Conservation (phyloP, 2,329 filamentous ascomycete species). For the Zasmidium cellare region DNA sequence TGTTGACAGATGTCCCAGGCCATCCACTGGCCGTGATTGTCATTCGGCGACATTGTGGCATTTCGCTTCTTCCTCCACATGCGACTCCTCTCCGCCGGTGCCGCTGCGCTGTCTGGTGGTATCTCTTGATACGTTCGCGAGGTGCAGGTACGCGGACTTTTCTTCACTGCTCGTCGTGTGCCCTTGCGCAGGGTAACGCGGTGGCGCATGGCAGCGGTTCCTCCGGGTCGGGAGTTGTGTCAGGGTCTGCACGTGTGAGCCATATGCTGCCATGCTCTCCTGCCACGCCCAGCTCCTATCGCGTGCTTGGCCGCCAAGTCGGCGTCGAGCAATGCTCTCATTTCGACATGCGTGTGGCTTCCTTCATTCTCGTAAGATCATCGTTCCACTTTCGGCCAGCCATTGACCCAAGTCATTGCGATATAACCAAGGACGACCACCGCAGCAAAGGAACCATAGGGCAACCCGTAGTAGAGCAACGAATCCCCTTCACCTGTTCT, state of each 20-base stretch:
- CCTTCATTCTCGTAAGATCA: constrained; percentile 29
- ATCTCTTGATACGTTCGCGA: too few relatives aligned
- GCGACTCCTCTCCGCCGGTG: not conserved
- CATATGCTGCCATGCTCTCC: not conserved
- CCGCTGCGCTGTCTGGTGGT: not conserved
- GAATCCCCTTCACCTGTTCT: constrained; percentile 14
- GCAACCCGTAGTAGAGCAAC: constrained; percentile 29
- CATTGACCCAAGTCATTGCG: constrained; percentile 36
- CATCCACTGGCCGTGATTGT: too few relatives aligned
- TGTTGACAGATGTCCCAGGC: too few relatives aligned
- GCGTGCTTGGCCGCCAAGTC: not conserved
- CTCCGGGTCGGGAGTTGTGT: not conserved
- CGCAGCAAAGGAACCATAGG: constrained; percentile 30
- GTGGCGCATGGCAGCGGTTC: not conserved
- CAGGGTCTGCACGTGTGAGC: not conserved
- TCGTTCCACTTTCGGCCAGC: constrained; percentile 47
- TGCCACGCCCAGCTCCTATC: not conserved
- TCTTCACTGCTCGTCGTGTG: too few relatives aligned
- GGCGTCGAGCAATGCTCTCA: not conserved
- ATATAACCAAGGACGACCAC: constrained; percentile 34
- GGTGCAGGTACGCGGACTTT: too few relatives aligned
- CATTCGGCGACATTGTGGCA: too few relatives aligned
- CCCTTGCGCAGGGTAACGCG: not conserved
- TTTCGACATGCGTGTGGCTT: too few relatives aligned
- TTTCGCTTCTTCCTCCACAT: too few relatives aligned